These are phyloP conservation scores for Petunia secreta DNA, from an alignment of 257 asterid genomes.

Conservation along the genomic window DNA sequence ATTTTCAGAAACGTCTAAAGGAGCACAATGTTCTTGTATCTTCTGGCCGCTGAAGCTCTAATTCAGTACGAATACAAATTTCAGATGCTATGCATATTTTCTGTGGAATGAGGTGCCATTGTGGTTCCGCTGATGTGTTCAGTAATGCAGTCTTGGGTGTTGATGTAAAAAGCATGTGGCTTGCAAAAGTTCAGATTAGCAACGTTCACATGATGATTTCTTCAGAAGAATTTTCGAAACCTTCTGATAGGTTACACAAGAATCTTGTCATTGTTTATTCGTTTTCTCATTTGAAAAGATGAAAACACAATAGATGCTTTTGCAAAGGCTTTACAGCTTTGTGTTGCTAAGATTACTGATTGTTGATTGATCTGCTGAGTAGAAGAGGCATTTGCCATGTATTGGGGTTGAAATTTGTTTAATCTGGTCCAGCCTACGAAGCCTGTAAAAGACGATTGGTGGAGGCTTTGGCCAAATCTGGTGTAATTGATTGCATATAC, in stretches of 20 bases:
- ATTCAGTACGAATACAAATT: conserved; percentile 11
- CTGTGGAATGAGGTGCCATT: background rate
- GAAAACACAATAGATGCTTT: conserved; percentile 38
- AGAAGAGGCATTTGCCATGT: conserved; percentile 22
- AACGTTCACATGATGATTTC: conserved; percentile 26
- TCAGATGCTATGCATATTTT: conserved; percentile 20
- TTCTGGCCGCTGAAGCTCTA: conserved; percentile 55
- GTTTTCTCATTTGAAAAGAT: conserved; percentile 28
- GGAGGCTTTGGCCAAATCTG: background rate
- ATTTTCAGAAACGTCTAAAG: conserved; percentile 75
- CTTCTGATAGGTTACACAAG: conserved; percentile 26
- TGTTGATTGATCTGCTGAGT: conserved; percentile 33
- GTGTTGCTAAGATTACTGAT: conserved; percentile 31
- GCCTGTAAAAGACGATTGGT: background rate
- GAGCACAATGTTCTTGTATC: conserved; percentile 90
- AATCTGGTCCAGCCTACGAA: conserved; percentile 16
- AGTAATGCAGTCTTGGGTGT: conserved; percentile 1
- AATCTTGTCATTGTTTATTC: conserved; percentile 36
- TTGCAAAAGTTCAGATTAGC: conserved; percentile 9
- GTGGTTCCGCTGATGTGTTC: background rate
- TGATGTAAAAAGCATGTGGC: conserved; percentile 11
- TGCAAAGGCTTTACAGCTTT: conserved; percentile 43
- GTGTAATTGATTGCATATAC: conserved; percentile 22
- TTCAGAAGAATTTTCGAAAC: conserved; percentile 23
- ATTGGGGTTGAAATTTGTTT: conserved; percentile 10